phyloP scores from a whole-genome alignment of 306 rosid genomes.

The Fragaria vesca region DNA sequence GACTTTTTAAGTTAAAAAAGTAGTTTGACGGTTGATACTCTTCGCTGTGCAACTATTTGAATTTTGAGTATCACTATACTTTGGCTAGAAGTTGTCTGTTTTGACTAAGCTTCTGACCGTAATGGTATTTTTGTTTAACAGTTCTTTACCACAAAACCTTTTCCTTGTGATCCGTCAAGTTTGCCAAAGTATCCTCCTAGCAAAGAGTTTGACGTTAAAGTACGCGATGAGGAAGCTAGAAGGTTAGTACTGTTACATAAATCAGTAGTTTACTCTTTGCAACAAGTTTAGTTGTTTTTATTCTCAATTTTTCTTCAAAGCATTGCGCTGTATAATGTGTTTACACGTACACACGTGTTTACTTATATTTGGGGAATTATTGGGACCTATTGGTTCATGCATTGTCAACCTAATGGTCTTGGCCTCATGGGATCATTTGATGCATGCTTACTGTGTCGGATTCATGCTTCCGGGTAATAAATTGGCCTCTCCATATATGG shows the following conservation, averaged over 20 bases:
- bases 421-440: not conserved
- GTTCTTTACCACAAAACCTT: conserved; percentile 87
- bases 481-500: not conserved
- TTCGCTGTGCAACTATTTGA: not conserved
- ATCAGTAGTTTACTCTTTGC: conserved; percentile 10
- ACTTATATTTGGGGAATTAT: not conserved
- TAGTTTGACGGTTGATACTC: not conserved
- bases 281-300: conserved; percentile 5
- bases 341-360: not conserved
- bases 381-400: not conserved
- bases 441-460: conserved; percentile 1
- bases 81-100: not conserved
- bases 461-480: not conserved
- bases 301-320: not conserved
- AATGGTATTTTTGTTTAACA: conserved; percentile 25
- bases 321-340: not conserved
- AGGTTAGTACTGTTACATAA: conserved; percentile 46
- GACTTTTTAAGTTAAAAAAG: not conserved
- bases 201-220: conserved; percentile 97
- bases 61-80: not conserved
- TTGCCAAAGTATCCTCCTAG: conserved; percentile 99
- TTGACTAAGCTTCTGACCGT: not conserved
- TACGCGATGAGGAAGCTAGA: conserved; percentile 96
- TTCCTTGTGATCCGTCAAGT: conserved; percentile 95
- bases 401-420: not conserved